Base-by-base conservation (phyloP, 2,329 filamentous ascomycete genomes). In the Diaporthe sp. region DNA sequence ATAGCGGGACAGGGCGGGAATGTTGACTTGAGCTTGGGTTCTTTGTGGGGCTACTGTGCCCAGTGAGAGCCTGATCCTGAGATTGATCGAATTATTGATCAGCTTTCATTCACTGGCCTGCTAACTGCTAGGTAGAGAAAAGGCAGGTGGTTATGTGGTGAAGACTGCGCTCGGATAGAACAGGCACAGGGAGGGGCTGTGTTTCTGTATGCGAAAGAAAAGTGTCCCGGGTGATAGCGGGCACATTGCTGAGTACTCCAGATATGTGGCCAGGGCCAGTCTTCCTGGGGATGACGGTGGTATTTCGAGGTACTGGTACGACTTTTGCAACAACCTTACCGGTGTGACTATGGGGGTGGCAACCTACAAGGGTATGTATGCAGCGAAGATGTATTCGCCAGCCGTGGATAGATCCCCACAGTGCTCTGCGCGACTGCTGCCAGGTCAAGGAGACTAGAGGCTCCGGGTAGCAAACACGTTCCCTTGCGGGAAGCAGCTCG, bases 11-110 rank as follows among this genome's bases (percentile, higher is more conserved):
- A 53, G 37, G 68, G 68, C 39, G 63, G 58, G n/a, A 42, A 25
- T 53, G 39, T 70, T 25, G 61, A 63, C 53, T 51, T 73, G 68
- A 58, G 71, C 47, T 70, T 67, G 63, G 61, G 42, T 51, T 71
- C 51, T 57, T 61, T 65, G 75, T 75, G 75, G 75, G 73, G 70
- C 73, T 67, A 60, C 57, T 71, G 61, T 76, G 68, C 61, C 70
- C 28, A 51, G 39, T 71, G 73, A 57, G 49, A 75, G 49, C 73
- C 44, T 60, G 55, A n/a, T 37, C 53, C 72, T 75, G 31, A 31
- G 58, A 65, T 53, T 55, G 58, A 65, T 51, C 51, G 71, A 42
- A 57, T 51, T 55, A 39, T 25, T 44, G 58, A 73, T 63, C 58
- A 73, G 71, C 37, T 34, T 63, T 65, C 17, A 13, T 65, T 37